Conservation (phyloP, 179 eudicot species). For the Silene coronaria region DNA sequence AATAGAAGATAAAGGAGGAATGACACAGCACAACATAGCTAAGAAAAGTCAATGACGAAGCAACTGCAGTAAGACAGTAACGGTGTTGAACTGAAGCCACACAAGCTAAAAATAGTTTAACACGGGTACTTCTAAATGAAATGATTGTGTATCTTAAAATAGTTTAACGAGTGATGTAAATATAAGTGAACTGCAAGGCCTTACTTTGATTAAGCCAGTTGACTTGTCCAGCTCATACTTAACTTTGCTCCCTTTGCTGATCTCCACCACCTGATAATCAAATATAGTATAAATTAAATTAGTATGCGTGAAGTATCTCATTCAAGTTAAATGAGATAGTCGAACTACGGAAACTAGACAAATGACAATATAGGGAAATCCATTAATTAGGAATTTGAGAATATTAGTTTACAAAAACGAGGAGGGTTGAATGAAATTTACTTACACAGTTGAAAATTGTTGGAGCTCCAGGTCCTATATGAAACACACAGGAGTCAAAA, state of each 20-base stretch:
- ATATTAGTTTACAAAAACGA: neutral
- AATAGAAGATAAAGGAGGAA: neutral
- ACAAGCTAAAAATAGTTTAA: neutral
- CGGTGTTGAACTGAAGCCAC: neutral
- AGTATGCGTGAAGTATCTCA: neutral
- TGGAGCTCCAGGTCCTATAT: conserved; percentile 78
- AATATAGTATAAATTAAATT: neutral
- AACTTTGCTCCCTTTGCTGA: conserved; percentile 91
- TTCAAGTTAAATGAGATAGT: neutral
- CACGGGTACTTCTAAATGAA: neutral
- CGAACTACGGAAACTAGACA: neutral
- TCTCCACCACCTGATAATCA: conserved; percentile 71
- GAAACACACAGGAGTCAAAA: conserved; percentile 21
- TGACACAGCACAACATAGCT: neutral
- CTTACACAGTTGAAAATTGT: conserved; percentile 71
- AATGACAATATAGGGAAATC: neutral
- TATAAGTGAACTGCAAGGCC: conserved; percentile 4
- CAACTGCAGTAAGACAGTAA: neutral
- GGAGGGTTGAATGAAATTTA: conserved; percentile 1
- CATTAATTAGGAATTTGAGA: neutral
- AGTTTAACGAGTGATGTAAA: neutral
- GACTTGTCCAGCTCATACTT: conserved; percentile 91
- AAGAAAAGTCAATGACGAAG: neutral
- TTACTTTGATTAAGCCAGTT: conserved; percentile 77
- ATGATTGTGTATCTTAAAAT: neutral